Conservation (phyloP, 2,329 filamentous ascomycete genomes). For the Alternaria panax region DNA sequence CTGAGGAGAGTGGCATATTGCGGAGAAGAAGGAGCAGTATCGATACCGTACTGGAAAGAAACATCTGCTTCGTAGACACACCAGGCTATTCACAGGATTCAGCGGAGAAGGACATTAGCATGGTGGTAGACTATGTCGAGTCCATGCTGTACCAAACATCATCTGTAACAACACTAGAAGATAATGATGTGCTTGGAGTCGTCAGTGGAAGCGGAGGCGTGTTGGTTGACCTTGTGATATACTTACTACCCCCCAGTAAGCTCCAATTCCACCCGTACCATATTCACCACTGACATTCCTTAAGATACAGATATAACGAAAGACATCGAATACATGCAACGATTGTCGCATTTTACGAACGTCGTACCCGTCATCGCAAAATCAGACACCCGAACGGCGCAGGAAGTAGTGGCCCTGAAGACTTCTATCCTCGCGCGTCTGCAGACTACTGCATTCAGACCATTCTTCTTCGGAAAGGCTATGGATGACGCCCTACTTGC, state of each 20-base stretch:
- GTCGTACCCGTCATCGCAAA: conserved; percentile 83
- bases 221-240: conserved; percentile 85
- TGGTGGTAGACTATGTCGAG: conserved; percentile 73
- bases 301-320: conserved; percentile 52
- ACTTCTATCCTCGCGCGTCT: conserved; percentile 65
- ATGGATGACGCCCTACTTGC: conserved; percentile 47
- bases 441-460: conserved; percentile 63
- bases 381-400: conserved; percentile 70
- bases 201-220: conserved; percentile 82
- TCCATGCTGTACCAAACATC: conserved; percentile 69
- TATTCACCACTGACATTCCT: conserved; percentile 28
- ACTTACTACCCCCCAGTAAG: conserved; percentile 77
- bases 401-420: conserved; percentile 68
- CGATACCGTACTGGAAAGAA: conserved; percentile 84
- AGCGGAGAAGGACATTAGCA: conserved; percentile 36
- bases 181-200: conserved; percentile 77
- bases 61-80: conserved; percentile 92
- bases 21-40: conserved; percentile 71
- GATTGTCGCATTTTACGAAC: conserved; percentile 77
- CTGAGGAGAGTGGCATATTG: conserved; percentile 69
- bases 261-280: neutral
- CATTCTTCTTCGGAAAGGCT: conserved; percentile 69
- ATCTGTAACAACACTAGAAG: conserved; percentile 68
- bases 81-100: conserved; percentile 65
- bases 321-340: conserved; percentile 76